Conservation (phyloP, 2,329 filamentous ascomycete genomes). For the Arthroderma sp. region DNA sequence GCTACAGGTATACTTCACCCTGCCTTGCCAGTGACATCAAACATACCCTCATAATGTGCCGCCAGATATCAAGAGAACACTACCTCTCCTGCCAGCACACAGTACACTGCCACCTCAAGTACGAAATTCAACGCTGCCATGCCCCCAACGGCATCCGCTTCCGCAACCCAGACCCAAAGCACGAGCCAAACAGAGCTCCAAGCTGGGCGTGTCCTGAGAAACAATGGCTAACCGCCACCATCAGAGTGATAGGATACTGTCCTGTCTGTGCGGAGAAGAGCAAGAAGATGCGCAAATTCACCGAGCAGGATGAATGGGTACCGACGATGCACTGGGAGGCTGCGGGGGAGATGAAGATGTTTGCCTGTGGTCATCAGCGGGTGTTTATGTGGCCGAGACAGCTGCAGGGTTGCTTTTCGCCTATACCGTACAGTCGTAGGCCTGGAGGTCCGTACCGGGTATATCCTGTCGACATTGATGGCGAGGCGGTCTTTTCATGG, state of each 20-base stretch:
- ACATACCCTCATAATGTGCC: slow-evolving; percentile 10
- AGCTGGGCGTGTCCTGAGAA: slow-evolving; percentile 12
- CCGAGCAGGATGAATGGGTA: too few relatives aligned
- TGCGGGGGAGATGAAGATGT: background rate
- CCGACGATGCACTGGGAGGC: background rate
- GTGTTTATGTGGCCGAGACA: background rate
- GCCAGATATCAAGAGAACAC: slow-evolving; percentile 8
- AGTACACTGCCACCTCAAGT: slow-evolving; percentile 11
- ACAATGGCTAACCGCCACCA: slow-evolving; percentile 4
- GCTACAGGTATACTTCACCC: background rate
- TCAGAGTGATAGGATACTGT: slow-evolving; percentile 5
- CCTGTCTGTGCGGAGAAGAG: slow-evolving; percentile 7
- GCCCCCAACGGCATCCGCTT: slow-evolving; percentile 13
- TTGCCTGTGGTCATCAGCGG: slow-evolving; percentile 6
- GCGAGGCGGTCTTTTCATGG: slow-evolving; percentile 7
- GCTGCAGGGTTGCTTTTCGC: slow-evolving; percentile 10
- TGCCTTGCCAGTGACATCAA: too few relatives aligned
- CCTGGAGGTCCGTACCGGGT: too few relatives aligned
- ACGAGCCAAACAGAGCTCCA: background rate
- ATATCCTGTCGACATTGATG: too few relatives aligned
- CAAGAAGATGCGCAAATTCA: too few relatives aligned
- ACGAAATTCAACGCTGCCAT: slow-evolving; percentile 12
- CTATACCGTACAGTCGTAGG: too few relatives aligned
- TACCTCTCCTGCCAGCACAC: slow-evolving; percentile 11
- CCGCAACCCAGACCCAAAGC: background rate